phyloP scores from a whole-genome alignment of 768 basidiomycete genomes.

The Leucosporidium scottii region DNA sequence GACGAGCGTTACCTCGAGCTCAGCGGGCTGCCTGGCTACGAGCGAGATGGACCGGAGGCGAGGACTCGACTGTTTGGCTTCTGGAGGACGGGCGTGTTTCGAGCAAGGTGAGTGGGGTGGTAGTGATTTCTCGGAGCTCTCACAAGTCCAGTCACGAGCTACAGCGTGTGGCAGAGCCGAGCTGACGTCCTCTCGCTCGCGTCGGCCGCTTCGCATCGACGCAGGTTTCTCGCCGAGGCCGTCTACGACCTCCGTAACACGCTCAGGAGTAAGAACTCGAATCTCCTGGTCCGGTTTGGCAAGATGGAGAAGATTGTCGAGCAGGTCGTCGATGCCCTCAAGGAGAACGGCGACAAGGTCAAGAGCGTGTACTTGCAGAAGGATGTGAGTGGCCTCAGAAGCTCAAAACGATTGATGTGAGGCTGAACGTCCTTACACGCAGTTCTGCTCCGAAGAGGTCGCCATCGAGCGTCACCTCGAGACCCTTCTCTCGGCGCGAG shows the following conservation, averaged over 20 bases:
- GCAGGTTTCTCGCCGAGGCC: conserved; percentile 40
- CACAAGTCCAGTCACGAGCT: conserved; percentile 29
- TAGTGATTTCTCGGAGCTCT: too few species aligned
- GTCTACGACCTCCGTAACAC: conserved; percentile 30
- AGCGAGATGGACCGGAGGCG: conserved; percentile 35
- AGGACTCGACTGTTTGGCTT: conserved; percentile 35
- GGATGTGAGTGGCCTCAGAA: conserved; percentile 39
- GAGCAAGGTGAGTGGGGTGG: conserved; percentile 29
- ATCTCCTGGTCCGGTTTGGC: conserved; percentile 45
- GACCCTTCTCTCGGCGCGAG: background rate
- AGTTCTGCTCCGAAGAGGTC: conserved; percentile 34
- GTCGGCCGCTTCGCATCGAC: background rate
- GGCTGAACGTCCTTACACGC: background rate
- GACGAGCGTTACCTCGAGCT: conserved; percentile 45
- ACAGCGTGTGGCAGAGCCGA: conserved; percentile 4
- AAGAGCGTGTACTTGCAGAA: conserved; percentile 41
- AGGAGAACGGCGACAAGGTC: conserved; percentile 38
- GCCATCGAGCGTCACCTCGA: conserved; percentile 26
- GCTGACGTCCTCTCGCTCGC: conserved; percentile 21
- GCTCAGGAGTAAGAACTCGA: conserved; percentile 17
- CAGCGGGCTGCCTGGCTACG: conserved; percentile 38
- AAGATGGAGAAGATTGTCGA: conserved; percentile 42
- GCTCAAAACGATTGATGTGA: background rate
- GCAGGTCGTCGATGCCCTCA: conserved; percentile 38
- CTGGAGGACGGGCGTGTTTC: conserved; percentile 34